These are phyloP conservation scores for Pyricularia pennisetigena DNA, from an alignment of 2,329 filamentous ascomycete genomes.

Conservation along the genomic window DNA sequence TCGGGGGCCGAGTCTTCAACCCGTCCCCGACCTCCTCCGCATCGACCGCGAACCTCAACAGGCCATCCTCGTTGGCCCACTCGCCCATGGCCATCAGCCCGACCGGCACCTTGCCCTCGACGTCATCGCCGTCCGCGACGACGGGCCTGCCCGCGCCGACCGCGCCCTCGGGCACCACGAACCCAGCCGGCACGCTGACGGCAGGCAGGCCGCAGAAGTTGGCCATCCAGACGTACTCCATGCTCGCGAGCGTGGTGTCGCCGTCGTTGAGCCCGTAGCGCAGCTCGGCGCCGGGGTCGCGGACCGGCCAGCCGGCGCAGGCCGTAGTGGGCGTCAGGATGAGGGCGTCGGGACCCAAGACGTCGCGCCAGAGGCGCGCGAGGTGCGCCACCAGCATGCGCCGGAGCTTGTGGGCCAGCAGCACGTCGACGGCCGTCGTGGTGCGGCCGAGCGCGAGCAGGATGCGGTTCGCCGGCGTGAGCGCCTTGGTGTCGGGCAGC, in stretches of 20 bases:
- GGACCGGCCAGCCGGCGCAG: conserved; percentile 35
- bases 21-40: conserved; percentile 29
- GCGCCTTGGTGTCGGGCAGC: conserved; percentile 33
- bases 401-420: conserved; percentile 61
- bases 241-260: conserved; percentile 32
- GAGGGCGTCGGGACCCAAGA: conserved; percentile 47
- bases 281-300: conserved; percentile 21
- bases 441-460: conserved; percentile 54
- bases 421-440: conserved; percentile 54
- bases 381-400: conserved; percentile 63
- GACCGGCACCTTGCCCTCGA: conserved; percentile 33
- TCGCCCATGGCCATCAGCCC: conserved; percentile 46
- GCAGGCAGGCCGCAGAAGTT: conserved; percentile 39
- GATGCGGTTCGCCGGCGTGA: conserved; percentile 54
- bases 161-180: conserved; percentile 25
- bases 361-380: conserved; percentile 47
- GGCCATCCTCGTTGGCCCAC: conserved; percentile 39
- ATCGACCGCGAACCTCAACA: conserved; percentile 38
- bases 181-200: conserved; percentile 35
- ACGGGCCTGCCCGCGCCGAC: conserved; percentile 21
- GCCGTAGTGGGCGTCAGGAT: conserved; percentile 60
- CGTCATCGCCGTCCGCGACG: conserved; percentile 21
- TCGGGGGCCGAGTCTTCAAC: conserved; percentile 21
- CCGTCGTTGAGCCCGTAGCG: conserved; percentile 33
- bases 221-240: conserved; percentile 41